Evolutionary conservation across 2,329 filamentous ascomycete genomes (phyloP), one percentile per base, ranked within the genome.

Genomic region (Lachnellula occidentalis): DNA sequence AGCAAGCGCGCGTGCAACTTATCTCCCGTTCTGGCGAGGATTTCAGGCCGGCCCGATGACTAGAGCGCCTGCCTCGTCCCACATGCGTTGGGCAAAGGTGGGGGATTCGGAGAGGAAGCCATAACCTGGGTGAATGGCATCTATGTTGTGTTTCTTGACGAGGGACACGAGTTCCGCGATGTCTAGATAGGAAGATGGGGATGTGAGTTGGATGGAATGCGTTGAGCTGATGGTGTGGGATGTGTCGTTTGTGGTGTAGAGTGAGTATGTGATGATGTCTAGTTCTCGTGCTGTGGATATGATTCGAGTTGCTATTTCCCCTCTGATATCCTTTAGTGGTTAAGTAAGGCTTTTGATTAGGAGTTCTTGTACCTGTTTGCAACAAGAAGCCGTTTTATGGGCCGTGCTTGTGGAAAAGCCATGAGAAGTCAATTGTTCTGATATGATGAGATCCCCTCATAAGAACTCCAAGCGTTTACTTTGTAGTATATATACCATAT

Each of bases 41-140:
- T 62, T 21, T 58, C 54, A 27, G 57, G 61, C 50, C 2, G 86
- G 86, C 0, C 86, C 86, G 64, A 89, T 88, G 63, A 89, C 88
- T 34, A 84, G 78, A 39, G 87, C 69, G 1, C 84, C 83, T 12
- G 84, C 85, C 65, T 88, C 82, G 43, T 78, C 80, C 73, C 74
- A 78, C 66, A 85, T 87, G 70, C 85, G 81, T 54, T 79, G 77
- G 6, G 86, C 84, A 67, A 89, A 90, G 0, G 73, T 76, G 9
- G 85, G 79, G 62, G 88, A 88, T 70, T 89, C 86, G 64, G 82
- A 86, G 57, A 88, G 72, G 53, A 72, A 88, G 46, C 86, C 86
- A 73, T 89, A 90, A 11, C 86, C 86, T 1, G 86, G 86, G 69
- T 89, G 86, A 60, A 89, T 85, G 15, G 81, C 81, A 66, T 86